Evolutionary conservation across 768 basidiomycete genomes (phyloP).

Genomic region (Tulasnella sp.): DNA sequence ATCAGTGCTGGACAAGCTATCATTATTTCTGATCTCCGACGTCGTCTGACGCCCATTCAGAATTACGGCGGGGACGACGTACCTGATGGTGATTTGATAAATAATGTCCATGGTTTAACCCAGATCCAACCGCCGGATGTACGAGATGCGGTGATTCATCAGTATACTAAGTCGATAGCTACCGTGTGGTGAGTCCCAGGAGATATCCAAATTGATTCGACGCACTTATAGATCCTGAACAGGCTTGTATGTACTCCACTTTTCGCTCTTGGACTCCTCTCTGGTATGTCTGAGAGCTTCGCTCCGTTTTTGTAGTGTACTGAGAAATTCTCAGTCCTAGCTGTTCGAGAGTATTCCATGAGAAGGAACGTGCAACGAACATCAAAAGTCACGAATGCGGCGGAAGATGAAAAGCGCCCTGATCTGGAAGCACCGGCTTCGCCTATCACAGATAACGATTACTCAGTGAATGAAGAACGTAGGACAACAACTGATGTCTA

Average conservation of each 20-base stretch:
- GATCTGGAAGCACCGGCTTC: too few species aligned
- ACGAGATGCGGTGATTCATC: conserved; percentile 10
- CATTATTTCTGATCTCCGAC: conserved; percentile 19
- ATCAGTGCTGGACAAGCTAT: conserved; percentile 23
- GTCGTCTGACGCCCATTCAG: conserved; percentile 2
- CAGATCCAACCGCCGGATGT: conserved; percentile 17
- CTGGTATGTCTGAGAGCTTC: conserved; percentile 24
- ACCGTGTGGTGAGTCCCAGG: conserved; percentile 12
- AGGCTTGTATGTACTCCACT: conserved; percentile 14
- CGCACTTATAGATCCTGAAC: background rate
- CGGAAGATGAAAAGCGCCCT: too few species aligned
- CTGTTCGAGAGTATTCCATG: conserved; percentile 48
- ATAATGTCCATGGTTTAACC: conserved; percentile 4
- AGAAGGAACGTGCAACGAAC: too few species aligned
- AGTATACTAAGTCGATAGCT: conserved; percentile 13
- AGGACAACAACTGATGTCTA: too few species aligned
- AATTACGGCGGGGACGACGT: conserved; percentile 12
- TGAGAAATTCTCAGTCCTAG: conserved; percentile 32
- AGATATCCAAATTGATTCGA: background rate
- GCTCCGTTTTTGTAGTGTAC: background rate
- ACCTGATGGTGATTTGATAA: conserved; percentile 9
- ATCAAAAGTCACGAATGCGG: too few species aligned
- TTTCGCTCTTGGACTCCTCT: conserved; percentile 13
- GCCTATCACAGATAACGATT: too few species aligned
- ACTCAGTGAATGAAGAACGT: too few species aligned